A percentile compares a stretch with the other conserved stretches of the same genome.
Conservation (phyloP, 164 flowering plant genomes). For the Protea cynaroides region DNA sequence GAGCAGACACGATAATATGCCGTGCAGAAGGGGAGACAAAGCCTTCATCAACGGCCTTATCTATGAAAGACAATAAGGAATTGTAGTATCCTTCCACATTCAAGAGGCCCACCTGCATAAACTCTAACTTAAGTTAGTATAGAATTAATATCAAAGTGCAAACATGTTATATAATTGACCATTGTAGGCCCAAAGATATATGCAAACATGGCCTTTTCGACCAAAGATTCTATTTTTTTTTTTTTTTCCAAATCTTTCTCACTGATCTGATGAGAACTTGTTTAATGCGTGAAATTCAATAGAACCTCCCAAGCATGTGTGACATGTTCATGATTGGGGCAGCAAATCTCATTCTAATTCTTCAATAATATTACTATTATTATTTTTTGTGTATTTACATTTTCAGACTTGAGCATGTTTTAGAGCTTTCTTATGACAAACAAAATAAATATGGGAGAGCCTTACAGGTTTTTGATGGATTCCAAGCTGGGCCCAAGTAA, state of each 20-base stretch:
- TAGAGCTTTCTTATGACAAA: too few species aligned
- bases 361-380: neutral
- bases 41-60: constrained; percentile 95
- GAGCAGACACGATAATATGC: constrained; percentile 76
- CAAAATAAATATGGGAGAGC: too few species aligned
- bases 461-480: constrained; percentile 92
- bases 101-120: constrained; percentile 80
- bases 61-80: constrained; percentile 70
- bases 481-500: constrained; percentile 94
- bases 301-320: constrained; percentile 4
- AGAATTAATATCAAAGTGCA: neutral
- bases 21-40: constrained; percentile 78
- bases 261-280: constrained; percentile 27
- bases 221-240: constrained; percentile 3
- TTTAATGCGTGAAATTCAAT: neutral
- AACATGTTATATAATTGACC: too few species aligned
- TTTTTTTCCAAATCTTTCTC: constrained; percentile 3
- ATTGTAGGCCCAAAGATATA: too few species aligned
- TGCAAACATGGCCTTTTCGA: constrained; percentile 8
- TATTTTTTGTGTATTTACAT: too few species aligned
- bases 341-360: neutral
- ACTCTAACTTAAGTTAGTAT: neutral
- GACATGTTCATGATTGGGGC: neutral
- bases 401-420: too few species aligned
- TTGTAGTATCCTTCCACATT: constrained; percentile 90